A percentile compares a stretch with the other conserved stretches of the same genome.
Conservation (phyloP, 805 yeast species). For the Yarrowia hollandica region DNA sequence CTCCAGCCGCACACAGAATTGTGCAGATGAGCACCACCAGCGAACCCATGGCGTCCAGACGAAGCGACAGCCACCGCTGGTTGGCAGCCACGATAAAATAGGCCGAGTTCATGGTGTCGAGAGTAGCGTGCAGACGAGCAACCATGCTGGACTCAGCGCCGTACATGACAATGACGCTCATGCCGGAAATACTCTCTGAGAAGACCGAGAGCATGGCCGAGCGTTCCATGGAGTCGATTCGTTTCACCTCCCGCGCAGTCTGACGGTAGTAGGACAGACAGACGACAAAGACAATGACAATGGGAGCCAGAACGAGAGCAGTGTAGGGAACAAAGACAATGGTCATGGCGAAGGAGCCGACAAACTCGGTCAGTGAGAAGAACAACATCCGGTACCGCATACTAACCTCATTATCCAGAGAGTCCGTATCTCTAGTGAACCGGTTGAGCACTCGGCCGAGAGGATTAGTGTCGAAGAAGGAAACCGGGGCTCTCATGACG, state of each 20-base stretch:
- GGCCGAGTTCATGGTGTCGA: constrained; percentile 68
- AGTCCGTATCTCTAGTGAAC: constrained; percentile 90
- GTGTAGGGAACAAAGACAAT: constrained; percentile 67
- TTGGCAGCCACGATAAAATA: constrained; percentile 61
- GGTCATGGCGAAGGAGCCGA: constrained; percentile 60
- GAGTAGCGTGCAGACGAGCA: constrained; percentile 46
- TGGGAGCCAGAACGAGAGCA: constrained; percentile 58
- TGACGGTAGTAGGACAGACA: constrained; percentile 62
- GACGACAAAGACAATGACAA: constrained; percentile 47
- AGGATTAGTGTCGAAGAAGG: constrained; percentile 96
- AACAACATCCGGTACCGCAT: constrained; percentile 58
- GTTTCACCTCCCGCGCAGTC: constrained; percentile 71
- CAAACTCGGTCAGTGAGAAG: constrained; percentile 51
- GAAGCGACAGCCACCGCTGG: constrained; percentile 72
- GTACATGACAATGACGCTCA: constrained; percentile 63
- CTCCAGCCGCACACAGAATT: constrained; percentile 59
- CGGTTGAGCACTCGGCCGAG: constrained; percentile 94
- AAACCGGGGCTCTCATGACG: constrained; percentile 70
- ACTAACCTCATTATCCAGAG: constrained; percentile 86
- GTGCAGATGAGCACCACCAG: constrained; percentile 54
- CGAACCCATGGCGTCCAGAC: constrained; percentile 58
- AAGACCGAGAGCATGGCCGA: constrained; percentile 70
- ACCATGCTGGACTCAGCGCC: constrained; percentile 50
- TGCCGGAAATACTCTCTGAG: constrained; percentile 67
- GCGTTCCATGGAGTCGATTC: constrained; percentile 70